Evolutionary conservation across 108 stramenopile genomes (phyloP), one percentile per base, ranked within the genome.

Genomic region (Pseudonitzschia delicatissima): DNA sequence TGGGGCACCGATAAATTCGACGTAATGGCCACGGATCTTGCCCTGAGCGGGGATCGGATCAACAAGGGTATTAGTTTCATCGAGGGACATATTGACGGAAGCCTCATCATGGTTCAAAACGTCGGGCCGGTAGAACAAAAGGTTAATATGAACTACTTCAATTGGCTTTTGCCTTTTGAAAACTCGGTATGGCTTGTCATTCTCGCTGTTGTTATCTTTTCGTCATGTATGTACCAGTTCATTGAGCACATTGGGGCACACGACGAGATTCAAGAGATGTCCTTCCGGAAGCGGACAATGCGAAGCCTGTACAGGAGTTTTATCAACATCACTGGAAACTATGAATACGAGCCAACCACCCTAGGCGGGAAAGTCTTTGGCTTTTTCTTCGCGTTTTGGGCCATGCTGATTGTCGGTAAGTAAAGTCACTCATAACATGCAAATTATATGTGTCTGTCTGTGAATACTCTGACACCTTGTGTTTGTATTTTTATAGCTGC

Each of bases 1-100:
- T 18, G 21, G 23, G 23, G 26, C 0, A 45, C 23, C 5, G 29
- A 68, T 40, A 35, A 35, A 9, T 68, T 35, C 21, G 67, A 68
- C 21, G 13, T 68, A 1, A 5, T 44, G 29, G 11, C 35, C 27
- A 57, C n/a, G 52, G 5, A n/a, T 13, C n/a, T 68, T 29, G 57
- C n/a, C n/a, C n/a, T n/a, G n/a, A n/a, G n/a, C n/a, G n/a, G n/a
- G 12, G 64, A 66, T 6, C 64, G 64, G 1, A 47, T 66, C 51
- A 35, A 25, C 9, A 3, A 33, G 23, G 64, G 53, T 7, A 15
- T 66, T 4, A 27, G 23, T 15, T 66, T 66, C 21, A 20, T 57
- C 5, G 23, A 66, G 8, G 29, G 29, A 0, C 44, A 50, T 35
- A 17, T 23, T 27, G 64, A 66, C 34, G 45, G 40, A 50, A 66